phyloP scores from a whole-genome alignment of 345 rosid species.

The Limnanthes douglasii region DNA sequence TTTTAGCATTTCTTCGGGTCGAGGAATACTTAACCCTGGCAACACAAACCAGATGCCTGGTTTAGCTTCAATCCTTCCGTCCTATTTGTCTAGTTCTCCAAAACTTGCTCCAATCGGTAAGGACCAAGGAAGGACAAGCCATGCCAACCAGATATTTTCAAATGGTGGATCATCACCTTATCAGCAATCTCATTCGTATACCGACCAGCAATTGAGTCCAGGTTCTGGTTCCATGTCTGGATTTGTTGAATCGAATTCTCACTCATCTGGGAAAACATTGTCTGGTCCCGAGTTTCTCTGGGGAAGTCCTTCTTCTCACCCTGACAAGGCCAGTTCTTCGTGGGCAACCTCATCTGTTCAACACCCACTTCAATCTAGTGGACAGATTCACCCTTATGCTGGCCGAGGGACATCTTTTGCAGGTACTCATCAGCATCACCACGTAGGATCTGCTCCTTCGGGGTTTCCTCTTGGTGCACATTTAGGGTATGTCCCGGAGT shows the following conservation, averaged over 20 bases:
- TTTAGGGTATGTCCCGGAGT: conserved; percentile 34
- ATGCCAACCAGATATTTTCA: conserved; percentile 29
- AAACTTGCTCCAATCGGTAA: conserved; percentile 63
- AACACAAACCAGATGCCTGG: conserved; percentile 49
- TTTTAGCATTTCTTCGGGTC: conserved; percentile 46
- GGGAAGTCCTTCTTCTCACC: conserved; percentile 61
- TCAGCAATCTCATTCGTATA: conserved; percentile 38
- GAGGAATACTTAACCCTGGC: conserved; percentile 35
- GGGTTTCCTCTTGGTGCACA: conserved; percentile 47
- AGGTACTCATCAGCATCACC: conserved; percentile 54
- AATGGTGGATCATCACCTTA: conserved; percentile 28
- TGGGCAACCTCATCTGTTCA: conserved; percentile 47
- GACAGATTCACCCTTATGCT: conserved; percentile 36
- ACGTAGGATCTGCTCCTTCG: conserved; percentile 93
- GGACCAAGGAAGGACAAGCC: conserved; percentile 46
- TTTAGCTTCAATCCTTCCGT: conserved; percentile 73
- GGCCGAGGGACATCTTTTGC: conserved; percentile 38
- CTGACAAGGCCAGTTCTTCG: conserved; percentile 35
- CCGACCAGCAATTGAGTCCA: conserved; percentile 27
- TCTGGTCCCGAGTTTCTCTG: conserved; percentile 84
- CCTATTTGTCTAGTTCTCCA: conserved; percentile 36
- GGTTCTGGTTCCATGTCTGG: conserved; percentile 28
- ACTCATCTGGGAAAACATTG: conserved; percentile 43
- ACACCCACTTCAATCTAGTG: conserved; percentile 30
- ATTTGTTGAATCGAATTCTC: conserved; percentile 36